These are phyloP conservation scores for Penicillium vulpinum DNA, from an alignment of 2,329 filamentous ascomycete species.

Conservation along the genomic window DNA sequence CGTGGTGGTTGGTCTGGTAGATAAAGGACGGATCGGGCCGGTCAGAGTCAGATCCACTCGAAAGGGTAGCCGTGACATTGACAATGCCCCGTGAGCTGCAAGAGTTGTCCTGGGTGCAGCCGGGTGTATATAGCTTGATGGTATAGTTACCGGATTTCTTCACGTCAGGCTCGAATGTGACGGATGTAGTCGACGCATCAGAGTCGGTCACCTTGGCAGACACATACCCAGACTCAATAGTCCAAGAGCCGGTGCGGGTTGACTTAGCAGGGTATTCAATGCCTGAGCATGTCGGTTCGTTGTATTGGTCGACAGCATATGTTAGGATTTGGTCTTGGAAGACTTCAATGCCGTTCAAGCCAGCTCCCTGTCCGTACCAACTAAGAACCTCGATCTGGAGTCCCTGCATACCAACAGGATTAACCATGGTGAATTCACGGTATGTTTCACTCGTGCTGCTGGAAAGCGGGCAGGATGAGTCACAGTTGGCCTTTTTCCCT, in stretches of 20 bases:
- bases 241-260: slow-evolving; percentile 73
- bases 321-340: slow-evolving; percentile 82
- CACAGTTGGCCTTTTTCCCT: slow-evolving; percentile 70
- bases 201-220: slow-evolving; percentile 64
- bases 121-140: slow-evolving; percentile 87
- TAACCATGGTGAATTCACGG: slow-evolving; percentile 92
- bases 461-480: slow-evolving; percentile 80
- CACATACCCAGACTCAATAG: slow-evolving; percentile 71
- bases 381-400: slow-evolving; percentile 83
- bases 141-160: slow-evolving; percentile 88
- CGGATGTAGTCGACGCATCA: slow-evolving; percentile 60
- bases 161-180: slow-evolving; percentile 74
- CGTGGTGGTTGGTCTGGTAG: slow-evolving; percentile 90
- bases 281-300: slow-evolving; percentile 77
- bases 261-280: slow-evolving; percentile 65
- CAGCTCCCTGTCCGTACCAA: slow-evolving; percentile 84
- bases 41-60: slow-evolving; percentile 46
- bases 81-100: slow-evolving; percentile 77
- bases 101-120: slow-evolving; percentile 76
- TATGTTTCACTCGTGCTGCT: slow-evolving; percentile 64
- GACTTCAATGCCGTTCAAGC: slow-evolving; percentile 80
- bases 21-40: slow-evolving; percentile 61
- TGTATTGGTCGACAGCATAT: slow-evolving; percentile 84
- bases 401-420: slow-evolving; percentile 78
- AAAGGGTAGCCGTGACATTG: slow-evolving; percentile 74